Percentiles rank a stretch among this genome's conserved stretches.
These are phyloP conservation scores for Haplosporangium gracile DNA, from an alignment of 192 early-diverging fungal genomes.

Conservation along the genomic window DNA sequence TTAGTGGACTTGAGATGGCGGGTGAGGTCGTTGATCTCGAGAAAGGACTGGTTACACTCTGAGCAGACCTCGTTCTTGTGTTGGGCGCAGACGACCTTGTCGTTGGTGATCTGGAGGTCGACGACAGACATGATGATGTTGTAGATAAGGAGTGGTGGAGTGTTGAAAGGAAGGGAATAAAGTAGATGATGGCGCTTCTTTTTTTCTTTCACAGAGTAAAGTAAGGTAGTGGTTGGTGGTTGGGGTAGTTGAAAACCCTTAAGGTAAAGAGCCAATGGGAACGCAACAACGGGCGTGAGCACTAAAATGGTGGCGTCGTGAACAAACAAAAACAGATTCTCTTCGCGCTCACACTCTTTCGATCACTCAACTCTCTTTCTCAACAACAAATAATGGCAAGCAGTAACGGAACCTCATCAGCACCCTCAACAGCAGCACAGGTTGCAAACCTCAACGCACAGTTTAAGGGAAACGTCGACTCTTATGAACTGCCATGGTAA, in stretches of 20 bases:
- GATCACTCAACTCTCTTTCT: neutral
- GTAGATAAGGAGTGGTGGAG: neutral
- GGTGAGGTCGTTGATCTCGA: constrained; percentile 74
- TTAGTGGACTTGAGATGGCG: constrained; percentile 72
- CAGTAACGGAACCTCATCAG: constrained; percentile 20
- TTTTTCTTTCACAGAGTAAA: neutral
- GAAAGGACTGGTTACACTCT: constrained; percentile 72
- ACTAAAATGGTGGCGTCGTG: constrained; percentile 3
- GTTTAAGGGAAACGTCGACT: constrained; percentile 64
- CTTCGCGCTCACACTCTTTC: constrained; percentile 6
- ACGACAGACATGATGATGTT: constrained; percentile 40
- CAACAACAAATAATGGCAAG: constrained; percentile 18
- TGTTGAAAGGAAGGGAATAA: neutral
- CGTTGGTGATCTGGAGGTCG: constrained; percentile 53
- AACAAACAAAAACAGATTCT: constrained; percentile 6
- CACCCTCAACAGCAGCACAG: constrained; percentile 37
- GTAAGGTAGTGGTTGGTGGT: neutral
- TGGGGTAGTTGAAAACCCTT: neutral
- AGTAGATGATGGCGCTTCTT: neutral
- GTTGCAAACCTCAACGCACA: constrained; percentile 39
- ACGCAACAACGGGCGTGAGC: constrained; percentile 5
- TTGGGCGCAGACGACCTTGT: constrained; percentile 71
- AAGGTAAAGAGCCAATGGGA: constrained; percentile 10
- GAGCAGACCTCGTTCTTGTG: constrained; percentile 75
- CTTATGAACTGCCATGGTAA: constrained; percentile 68